These are phyloP conservation scores for Salix suchowensis DNA, from an alignment of 345 rosid species.

Conservation along the genomic window DNA sequence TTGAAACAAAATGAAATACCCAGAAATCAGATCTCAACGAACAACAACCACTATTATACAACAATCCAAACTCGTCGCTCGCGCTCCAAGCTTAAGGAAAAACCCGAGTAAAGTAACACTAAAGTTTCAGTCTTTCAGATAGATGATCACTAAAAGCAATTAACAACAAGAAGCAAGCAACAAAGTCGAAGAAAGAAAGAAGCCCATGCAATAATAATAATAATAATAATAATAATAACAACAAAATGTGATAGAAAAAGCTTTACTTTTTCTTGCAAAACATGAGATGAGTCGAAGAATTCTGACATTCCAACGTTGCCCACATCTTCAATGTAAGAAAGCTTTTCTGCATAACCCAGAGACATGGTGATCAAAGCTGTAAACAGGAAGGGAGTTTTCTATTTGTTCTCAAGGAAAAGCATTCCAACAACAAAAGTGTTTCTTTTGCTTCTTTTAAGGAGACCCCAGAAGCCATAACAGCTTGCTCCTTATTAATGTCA, in stretches of 20 bases:
- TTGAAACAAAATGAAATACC: not conserved
- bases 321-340: constrained; percentile 97
- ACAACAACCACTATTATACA: not conserved
- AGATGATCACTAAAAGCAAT: not conserved
- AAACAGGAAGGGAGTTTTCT: not conserved
- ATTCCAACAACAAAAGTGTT: constrained; percentile 2
- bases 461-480: constrained; percentile 17
- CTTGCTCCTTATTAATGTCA: too few species aligned
- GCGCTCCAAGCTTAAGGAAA: not conserved
- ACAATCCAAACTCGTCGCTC: not conserved
- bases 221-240: not conserved
- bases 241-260: not conserved
- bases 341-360: constrained; percentile 97
- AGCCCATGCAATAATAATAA: not conserved
- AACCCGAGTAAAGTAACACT: not conserved
- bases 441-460: constrained; percentile 39
- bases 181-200: not conserved
- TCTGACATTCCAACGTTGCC: constrained; percentile 96
- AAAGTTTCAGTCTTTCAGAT: not conserved
- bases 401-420: constrained; percentile 3
- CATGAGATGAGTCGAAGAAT: constrained; percentile 69
- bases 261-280: constrained; percentile 73
- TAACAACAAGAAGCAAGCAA: not conserved
- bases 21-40: constrained; percentile 8
- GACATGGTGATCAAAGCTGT: constrained; percentile 48